Base-by-base conservation (phyloP, 1,284 basidiomycete genomes). In the Neolentinus lepideus region DNA sequence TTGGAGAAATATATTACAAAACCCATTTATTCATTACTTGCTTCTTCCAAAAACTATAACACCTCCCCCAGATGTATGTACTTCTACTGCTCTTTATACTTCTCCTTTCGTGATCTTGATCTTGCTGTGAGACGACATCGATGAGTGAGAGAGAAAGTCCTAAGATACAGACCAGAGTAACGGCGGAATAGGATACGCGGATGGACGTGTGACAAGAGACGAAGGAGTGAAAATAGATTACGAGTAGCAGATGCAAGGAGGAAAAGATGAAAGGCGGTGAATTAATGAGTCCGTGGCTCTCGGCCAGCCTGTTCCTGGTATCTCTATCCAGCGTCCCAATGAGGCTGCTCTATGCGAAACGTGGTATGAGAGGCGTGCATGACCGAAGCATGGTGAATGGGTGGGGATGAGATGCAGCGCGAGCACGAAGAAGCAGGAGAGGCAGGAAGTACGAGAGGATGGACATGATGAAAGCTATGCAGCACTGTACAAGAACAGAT, bases 401-500 rank as follows among this genome's bases (percentile, higher is more conserved):
- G 25, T 6, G n/a, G 16, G 47, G 22, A 21, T 50, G n/a, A n/a
- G n/a, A n/a, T 6, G n/a, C 24, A 26, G 19, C 11, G 36, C 35
- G 27, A 22, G 29, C 19, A 14, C 12, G n/a, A 46, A 33, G 52
- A 19, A 31, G n/a, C 10, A 24, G 21, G 33, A 33, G 14, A 38
- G 16, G 52, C 33, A 53, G 45, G 27, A 21, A 46, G 38, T 22
- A 54, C 53, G 29, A n/a, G 16, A 46, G 52, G 35, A n/a, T n/a
- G 43, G 12, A 54, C 19, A 55, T 87, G 22, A 26, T 21, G 21
- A 21, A 50, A 21, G 12, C 27, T 72, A 91, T 76, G 88, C 88
- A 59, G 88, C 88, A 70, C 88, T 90, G 71, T 91, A 91, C 69
- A 91, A 74, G 78, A 88, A 94, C 75, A 95, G 71, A 71, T 96